A percentile compares a stretch with the other conserved stretches of the same genome.
Evolutionary conservation across 495 filamentous ascomycete genomes (phyloP).

Genomic region (Hyaloscypha variabilis): DNA sequence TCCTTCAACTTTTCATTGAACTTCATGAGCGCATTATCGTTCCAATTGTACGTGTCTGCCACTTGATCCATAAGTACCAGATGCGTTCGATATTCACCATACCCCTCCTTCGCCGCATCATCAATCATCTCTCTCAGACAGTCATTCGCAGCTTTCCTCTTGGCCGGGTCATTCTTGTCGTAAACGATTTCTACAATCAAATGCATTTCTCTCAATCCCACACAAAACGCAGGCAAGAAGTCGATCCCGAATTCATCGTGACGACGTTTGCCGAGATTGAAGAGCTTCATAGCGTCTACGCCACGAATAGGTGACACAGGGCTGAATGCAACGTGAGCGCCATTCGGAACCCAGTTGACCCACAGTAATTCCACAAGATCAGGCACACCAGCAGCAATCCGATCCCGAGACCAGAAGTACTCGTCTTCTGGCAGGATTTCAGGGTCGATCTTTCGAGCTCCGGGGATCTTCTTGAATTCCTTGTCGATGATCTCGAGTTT

Average conservation of each 20-base stretch:
- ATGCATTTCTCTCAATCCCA: slow-evolving; percentile 57
- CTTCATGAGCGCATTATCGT: slow-evolving; percentile 51
- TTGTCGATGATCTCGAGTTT: slow-evolving; percentile 38
- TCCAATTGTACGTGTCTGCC: slow-evolving; percentile 58
- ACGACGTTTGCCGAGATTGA: slow-evolving; percentile 32
- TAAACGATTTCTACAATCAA: slow-evolving; percentile 59
- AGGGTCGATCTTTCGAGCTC: slow-evolving; percentile 36
- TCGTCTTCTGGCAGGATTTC: slow-evolving; percentile 25
- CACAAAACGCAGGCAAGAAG: slow-evolving; percentile 47
- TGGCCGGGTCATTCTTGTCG: slow-evolving; percentile 43
- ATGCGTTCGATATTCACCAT: slow-evolving; percentile 61
- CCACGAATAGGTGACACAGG: slow-evolving; percentile 51
- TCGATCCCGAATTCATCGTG: slow-evolving; percentile 47
- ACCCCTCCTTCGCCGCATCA: slow-evolving; percentile 51
- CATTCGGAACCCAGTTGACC: slow-evolving; percentile 57
- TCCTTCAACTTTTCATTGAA: slow-evolving; percentile 60
- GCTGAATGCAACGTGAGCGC: slow-evolving; percentile 52
- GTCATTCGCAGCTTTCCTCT: slow-evolving; percentile 38
- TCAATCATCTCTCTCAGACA: slow-evolving; percentile 50
- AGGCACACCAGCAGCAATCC: slow-evolving; percentile 40
- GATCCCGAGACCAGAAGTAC: slow-evolving; percentile 24
- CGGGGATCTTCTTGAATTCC: slow-evolving; percentile 37
- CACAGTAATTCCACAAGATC: slow-evolving; percentile 49
- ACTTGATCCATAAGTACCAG: slow-evolving; percentile 58
- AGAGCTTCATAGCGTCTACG: slow-evolving; percentile 39